These are phyloP conservation scores for Tetrapisispora namnaoensis DNA, from an alignment of 805 yeast genomes.

Conservation along the genomic window DNA sequence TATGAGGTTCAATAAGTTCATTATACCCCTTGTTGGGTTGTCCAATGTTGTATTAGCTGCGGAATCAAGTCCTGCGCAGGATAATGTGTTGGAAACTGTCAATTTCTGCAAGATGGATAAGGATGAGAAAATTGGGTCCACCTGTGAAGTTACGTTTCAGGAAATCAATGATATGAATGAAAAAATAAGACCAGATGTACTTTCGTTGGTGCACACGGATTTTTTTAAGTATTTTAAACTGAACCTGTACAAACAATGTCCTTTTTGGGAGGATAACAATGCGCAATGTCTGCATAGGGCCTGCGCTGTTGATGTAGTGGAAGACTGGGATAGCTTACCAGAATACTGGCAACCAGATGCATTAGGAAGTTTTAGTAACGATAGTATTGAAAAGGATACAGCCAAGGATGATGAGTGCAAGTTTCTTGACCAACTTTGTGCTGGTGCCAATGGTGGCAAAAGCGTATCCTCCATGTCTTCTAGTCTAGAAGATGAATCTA, in stretches of 20 bases:
- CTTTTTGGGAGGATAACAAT: slow-evolving; percentile 68
- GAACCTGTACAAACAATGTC: slow-evolving; percentile 74
- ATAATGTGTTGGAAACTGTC: slow-evolving; percentile 6
- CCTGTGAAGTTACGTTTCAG: slow-evolving; percentile 34
- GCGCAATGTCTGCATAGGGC: slow-evolving; percentile 81
- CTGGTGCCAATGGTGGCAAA: slow-evolving; percentile 12
- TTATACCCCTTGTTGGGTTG: background rate
- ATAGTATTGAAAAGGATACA: slow-evolving; percentile 18
- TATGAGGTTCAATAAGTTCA: background rate
- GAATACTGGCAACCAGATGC: slow-evolving; percentile 67
- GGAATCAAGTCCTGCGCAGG: background rate
- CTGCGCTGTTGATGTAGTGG: slow-evolving; percentile 82
- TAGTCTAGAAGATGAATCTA: slow-evolving; percentile 25
- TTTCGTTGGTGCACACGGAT: slow-evolving; percentile 54
- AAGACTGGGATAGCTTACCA: slow-evolving; percentile 60
- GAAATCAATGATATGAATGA: slow-evolving; percentile 45
- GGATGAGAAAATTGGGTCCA: slow-evolving; percentile 23
- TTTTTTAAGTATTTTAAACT: slow-evolving; percentile 84
- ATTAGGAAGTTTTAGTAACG: slow-evolving; percentile 35
- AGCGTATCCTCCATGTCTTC: slow-evolving; percentile 4
- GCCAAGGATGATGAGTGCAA: slow-evolving; percentile 27
- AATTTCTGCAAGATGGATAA: slow-evolving; percentile 28
- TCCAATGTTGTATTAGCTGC: background rate
- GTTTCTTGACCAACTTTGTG: slow-evolving; percentile 32
- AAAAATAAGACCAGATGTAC: slow-evolving; percentile 46